Conservation (phyloP, 352 stramenopile genomes). For the Thalassiosira exigua region DNA sequence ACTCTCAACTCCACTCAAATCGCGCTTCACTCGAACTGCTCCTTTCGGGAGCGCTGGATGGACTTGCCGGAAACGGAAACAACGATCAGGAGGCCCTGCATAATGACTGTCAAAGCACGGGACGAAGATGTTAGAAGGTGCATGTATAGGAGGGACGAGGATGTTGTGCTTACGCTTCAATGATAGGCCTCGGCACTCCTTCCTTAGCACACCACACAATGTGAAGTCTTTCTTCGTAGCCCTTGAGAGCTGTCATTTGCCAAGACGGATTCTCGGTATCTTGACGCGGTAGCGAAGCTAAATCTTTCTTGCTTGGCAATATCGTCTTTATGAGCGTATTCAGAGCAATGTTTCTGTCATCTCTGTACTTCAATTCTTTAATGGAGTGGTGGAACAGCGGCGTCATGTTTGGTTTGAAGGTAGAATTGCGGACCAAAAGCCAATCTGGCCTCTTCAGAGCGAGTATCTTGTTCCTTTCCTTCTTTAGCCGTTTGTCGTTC, state of each 20-base stretch:
- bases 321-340: constrained; percentile 35
- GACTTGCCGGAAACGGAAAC: constrained; percentile 43
- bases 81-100: constrained; percentile 34
- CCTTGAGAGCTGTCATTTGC: constrained; percentile 41
- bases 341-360: constrained; percentile 35
- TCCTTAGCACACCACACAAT: constrained; percentile 41
- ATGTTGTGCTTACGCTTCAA: too few species aligned
- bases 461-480: constrained; percentile 12
- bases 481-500: neutral
- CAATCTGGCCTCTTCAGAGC: constrained; percentile 34
- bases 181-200: constrained; percentile 20
- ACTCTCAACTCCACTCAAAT: constrained; percentile 23
- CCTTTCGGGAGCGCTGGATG: constrained; percentile 38
- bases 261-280: constrained; percentile 14
- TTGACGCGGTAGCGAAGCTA: neutral
- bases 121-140: too few species aligned
- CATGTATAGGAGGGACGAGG: too few species aligned
- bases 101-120: too few species aligned
- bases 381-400: constrained; percentile 47
- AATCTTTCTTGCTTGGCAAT: constrained; percentile 26
- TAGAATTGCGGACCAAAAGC: neutral
- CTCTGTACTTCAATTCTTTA: constrained; percentile 22
- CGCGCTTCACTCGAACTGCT: constrained; percentile 21
- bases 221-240: constrained; percentile 8
- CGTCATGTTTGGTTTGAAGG: constrained; percentile 42